Conservation (phyloP, 495 filamentous ascomycete species). For the Halenospora varia region DNA sequence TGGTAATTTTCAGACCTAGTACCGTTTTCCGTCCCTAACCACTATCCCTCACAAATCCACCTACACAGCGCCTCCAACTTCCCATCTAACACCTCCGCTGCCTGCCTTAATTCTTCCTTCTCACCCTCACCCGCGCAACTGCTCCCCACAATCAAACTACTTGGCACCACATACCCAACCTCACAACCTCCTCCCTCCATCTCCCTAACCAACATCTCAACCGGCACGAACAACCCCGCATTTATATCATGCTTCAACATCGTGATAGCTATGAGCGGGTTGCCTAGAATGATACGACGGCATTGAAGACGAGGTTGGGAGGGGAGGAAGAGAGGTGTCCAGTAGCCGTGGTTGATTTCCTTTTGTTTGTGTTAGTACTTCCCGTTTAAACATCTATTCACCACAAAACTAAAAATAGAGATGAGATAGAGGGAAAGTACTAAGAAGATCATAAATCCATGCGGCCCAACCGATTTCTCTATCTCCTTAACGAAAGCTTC, state of each 20-base stretch:
- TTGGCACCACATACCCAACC: slow-evolving; percentile 14
- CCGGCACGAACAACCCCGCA: slow-evolving; percentile 16
- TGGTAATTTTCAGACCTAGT: too few relatives aligned
- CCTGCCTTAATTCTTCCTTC: not conserved
- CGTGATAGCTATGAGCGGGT: slow-evolving; percentile 18
- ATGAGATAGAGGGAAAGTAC: slow-evolving; percentile 1
- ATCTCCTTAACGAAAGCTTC: slow-evolving; percentile 1
- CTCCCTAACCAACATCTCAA: slow-evolving; percentile 19
- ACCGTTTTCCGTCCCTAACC: not conserved
- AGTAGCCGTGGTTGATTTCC: slow-evolving; percentile 14
- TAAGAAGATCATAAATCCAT: slow-evolving; percentile 21
- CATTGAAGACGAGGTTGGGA: not conserved
- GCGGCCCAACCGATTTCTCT: slow-evolving; percentile 1
- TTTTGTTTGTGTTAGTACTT: not conserved
- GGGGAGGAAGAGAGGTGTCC: slow-evolving; percentile 12
- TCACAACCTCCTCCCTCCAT: slow-evolving; percentile 8
- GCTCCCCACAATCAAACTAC: slow-evolving; percentile 10
- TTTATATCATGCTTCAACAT: slow-evolving; percentile 14
- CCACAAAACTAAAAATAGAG: not conserved
- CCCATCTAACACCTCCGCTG: slow-evolving; percentile 7
- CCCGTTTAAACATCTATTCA: not conserved
- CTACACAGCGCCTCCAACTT: slow-evolving; percentile 6
- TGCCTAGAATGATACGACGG: slow-evolving; percentile 14
- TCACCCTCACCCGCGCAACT: not conserved
- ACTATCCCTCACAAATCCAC: not conserved